Evolutionary conservation across 1,139 yeast species (phyloP).

Genomic region (Scheffersomyces stambukii): DNA sequence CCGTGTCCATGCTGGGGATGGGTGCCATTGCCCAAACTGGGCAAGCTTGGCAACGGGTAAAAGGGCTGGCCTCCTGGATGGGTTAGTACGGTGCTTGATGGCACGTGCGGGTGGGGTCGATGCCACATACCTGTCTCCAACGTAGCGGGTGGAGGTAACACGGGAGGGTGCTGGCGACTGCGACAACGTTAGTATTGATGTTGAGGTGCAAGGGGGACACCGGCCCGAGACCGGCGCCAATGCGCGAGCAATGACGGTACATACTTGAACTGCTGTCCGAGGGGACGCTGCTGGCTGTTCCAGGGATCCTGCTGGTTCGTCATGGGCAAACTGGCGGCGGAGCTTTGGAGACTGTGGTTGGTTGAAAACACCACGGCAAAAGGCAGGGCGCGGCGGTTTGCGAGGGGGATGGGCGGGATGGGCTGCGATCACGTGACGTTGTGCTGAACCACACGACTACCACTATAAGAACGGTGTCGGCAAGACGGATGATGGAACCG

Average conservation of each 20-base stretch:
- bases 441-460: too few species aligned
- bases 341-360: too few species aligned
- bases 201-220: too few species aligned
- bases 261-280: slow-evolving; percentile 46
- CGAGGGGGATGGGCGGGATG: too few species aligned
- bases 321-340: too few species aligned
- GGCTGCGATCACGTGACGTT: too few species aligned
- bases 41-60: slow-evolving; percentile 49
- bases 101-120: background rate
- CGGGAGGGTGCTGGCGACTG: slow-evolving; percentile 50
- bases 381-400: too few species aligned
- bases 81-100: slow-evolving; percentile 1
- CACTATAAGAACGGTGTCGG: too few species aligned
- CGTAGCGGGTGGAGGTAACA: slow-evolving; percentile 54
- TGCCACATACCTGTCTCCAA: slow-evolving; percentile 44
- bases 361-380: too few species aligned
- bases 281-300: slow-evolving; percentile 42
- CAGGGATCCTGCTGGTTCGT: slow-evolving; percentile 44
- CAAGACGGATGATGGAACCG: too few species aligned
- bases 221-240: background rate
- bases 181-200: slow-evolving; percentile 23
- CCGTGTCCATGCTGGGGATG: slow-evolving; percentile 38
- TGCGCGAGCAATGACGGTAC: slow-evolving; percentile 14
- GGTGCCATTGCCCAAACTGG: slow-evolving; percentile 45
- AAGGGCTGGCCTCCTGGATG: slow-evolving; percentile 42